Conservation (phyloP, 768 basidiomycete genomes). For the Baorangia bicolor region DNA sequence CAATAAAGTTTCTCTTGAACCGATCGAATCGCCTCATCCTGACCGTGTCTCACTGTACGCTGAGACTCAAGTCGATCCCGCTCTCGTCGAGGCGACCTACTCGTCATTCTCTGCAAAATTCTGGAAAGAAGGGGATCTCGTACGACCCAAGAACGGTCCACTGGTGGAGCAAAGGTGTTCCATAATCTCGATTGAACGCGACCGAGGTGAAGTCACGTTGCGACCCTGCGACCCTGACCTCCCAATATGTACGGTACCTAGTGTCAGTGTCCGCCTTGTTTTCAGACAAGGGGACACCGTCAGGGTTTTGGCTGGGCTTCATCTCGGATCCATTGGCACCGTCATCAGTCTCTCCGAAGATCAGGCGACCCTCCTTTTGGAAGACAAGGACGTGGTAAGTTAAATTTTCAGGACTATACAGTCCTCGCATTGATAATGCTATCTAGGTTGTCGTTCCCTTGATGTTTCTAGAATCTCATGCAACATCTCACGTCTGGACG, state of each 20-base stretch:
- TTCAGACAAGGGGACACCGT: neutral
- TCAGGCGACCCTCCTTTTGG: neutral
- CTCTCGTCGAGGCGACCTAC: neutral
- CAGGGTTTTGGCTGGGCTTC: neutral
- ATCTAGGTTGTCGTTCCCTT: neutral
- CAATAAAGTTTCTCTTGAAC: neutral
- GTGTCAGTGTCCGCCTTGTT: neutral
- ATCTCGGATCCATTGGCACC: neutral
- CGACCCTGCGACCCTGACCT: neutral
- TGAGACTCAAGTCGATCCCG: neutral
- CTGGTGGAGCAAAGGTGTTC: neutral
- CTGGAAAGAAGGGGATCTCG: neutral
- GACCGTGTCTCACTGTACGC: neutral
- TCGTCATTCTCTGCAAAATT: neutral
- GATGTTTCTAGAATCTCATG: neutral
- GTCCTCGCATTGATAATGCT: too few species aligned
- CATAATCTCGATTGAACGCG: neutral
- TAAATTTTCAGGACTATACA: too few species aligned
- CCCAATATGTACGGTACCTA: neutral
- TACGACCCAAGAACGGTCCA: neutral
- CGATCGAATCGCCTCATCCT: neutral
- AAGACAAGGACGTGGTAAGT: neutral
- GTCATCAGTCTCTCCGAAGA: neutral
- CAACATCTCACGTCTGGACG: neutral
- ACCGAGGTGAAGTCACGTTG: neutral